These are phyloP conservation scores for Alternaria gaisen DNA, from an alignment of 2,329 filamentous ascomycete genomes.

Conservation along the genomic window DNA sequence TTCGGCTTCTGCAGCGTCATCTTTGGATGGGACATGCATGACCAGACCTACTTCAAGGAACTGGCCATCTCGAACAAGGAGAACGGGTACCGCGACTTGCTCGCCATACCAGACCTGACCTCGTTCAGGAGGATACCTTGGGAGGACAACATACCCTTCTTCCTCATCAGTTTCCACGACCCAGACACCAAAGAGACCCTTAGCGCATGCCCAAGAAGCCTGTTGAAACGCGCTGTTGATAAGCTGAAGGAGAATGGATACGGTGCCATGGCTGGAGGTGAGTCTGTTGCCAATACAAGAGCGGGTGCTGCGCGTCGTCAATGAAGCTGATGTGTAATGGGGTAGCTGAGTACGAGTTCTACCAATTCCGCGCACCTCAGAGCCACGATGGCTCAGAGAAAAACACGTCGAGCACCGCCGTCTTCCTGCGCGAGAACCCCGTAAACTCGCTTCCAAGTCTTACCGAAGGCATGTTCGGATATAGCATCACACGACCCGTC, in stretches of 20 bases:
- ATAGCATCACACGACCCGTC: conserved; percentile 84
- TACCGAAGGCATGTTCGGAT: conserved; percentile 96
- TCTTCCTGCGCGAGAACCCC: conserved; percentile 77
- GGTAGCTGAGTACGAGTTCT: conserved; percentile 93
- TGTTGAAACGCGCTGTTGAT: conserved; percentile 73
- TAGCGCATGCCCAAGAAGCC: conserved; percentile 79
- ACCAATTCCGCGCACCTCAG: conserved; percentile 79
- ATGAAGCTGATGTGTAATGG: conserved; percentile 29
- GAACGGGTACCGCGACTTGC: conserved; percentile 87
- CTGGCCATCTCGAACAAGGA: conserved; percentile 87
- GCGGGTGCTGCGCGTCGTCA: conserved; percentile 23
- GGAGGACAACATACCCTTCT: conserved; percentile 87
- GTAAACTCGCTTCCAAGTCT: conserved; percentile 77
- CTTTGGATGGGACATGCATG: conserved; percentile 98
- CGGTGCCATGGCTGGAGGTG: conserved; percentile 89
- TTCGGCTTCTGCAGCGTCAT: conserved; percentile 96
- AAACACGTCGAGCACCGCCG: conserved; percentile 74
- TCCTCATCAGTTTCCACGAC: conserved; percentile 83
- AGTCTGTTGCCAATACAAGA: conserved; percentile 41
- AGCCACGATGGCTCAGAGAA: conserved; percentile 60
- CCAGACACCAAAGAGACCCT: conserved; percentile 77
- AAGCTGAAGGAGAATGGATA: conserved; percentile 75
- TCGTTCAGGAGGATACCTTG: conserved; percentile 87
- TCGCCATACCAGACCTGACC: conserved; percentile 80
- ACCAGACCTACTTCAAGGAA: conserved; percentile 86